Base-by-base conservation (phyloP, 2,329 filamentous ascomycete genomes). In the Pseudogymnoascus sp. region DNA sequence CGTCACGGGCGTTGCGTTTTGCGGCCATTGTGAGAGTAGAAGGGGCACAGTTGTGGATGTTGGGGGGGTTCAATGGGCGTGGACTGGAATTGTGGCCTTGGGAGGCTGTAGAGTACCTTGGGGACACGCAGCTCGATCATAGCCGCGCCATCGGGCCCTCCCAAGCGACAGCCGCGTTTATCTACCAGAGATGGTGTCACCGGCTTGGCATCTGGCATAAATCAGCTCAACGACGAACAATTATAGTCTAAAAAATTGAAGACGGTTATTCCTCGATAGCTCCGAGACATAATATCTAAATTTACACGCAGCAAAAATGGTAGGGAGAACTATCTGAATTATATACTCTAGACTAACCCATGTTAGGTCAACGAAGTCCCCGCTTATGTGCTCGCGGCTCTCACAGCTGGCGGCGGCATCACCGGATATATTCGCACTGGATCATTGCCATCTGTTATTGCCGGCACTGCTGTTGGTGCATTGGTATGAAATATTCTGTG, bases 391-490 rank as follows among this genome's bases (percentile, higher is more conserved):
- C 86, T 97, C 72, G 90, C 89, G 66, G 82, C 86, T 67, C 82
- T 97, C 65, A 97, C 93, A 64, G 91, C 93, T 61, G 83, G 88
- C 64, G 95, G 95, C 70, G 95, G 95, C 68, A 88, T 90, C 65
- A 89, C 90, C 73, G 95, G 95, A 73, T 99, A 91, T 77, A 80
- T 88, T 50, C 87, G 88, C 74, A 95, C 93, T 0, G 85, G 91
- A 65, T 97, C 93, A 23, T 75, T 96, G 60, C 93, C 93, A 38
- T 96, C 92, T 11, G 82, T 97, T 69, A 86, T 85, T 11, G 95
- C 95, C 13, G 95, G 95, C 62, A 80, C 91, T 69, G 87, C 88
- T 35, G 92, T 99, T 68, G 95, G 95, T 53, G 78, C 81, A 15
- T 77, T 91, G 65, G 81, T 83, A 78, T 23, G 73, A 69, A 35